Percentiles rank a stretch among this genome's conserved stretches.
Evolutionary conservation across 2,329 filamentous ascomycete species (phyloP).

Genomic region (Fusarium staphyleae): DNA sequence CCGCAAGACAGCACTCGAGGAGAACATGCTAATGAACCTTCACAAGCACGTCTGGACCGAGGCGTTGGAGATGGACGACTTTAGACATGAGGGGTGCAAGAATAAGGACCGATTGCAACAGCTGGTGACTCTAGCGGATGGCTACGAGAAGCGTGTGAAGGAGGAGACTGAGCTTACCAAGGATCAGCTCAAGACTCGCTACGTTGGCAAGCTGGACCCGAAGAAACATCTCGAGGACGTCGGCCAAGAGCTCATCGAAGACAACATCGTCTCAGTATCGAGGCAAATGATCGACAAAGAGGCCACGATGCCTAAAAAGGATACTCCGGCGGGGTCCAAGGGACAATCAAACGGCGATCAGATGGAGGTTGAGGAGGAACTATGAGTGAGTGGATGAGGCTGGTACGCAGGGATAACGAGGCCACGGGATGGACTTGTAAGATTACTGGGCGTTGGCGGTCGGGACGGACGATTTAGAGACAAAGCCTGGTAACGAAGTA

Average conservation of each 20-base stretch:
- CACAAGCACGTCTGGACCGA: constrained; percentile 99
- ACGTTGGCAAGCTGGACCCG: constrained; percentile 97
- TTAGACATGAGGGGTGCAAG: constrained; percentile 80
- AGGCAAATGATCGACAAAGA: constrained; percentile 99
- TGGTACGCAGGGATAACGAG: constrained; percentile 22
- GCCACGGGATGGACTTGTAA: constrained; percentile 42
- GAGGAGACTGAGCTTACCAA: constrained; percentile 97
- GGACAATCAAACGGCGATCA: constrained; percentile 62
- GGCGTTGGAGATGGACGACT: constrained; percentile 95
- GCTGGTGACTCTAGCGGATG: constrained; percentile 87
- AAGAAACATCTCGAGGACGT: constrained; percentile 99
- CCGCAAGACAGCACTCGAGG: constrained; percentile 94
- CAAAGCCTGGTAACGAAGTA: constrained; percentile 37
- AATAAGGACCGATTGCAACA: constrained; percentile 90
- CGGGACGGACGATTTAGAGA: constrained; percentile 41
- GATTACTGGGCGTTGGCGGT: constrained; percentile 46
- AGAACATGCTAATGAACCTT: constrained; percentile 99
- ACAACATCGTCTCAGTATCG: constrained; percentile 99
- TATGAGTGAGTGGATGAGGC: constrained; percentile 40
- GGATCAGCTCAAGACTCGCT: constrained; percentile 97
- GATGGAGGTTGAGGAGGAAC: constrained; percentile 75
- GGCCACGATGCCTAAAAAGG: constrained; percentile 84
- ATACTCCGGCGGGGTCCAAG: constrained; percentile 55
- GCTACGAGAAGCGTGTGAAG: constrained; percentile 98
- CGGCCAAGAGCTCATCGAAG: constrained; percentile 95